Percentiles rank a stretch among this genome's conserved stretches.
phyloP scores from a whole-genome alignment of 768 basidiomycete species.

The Auricularia heimuer region DNA sequence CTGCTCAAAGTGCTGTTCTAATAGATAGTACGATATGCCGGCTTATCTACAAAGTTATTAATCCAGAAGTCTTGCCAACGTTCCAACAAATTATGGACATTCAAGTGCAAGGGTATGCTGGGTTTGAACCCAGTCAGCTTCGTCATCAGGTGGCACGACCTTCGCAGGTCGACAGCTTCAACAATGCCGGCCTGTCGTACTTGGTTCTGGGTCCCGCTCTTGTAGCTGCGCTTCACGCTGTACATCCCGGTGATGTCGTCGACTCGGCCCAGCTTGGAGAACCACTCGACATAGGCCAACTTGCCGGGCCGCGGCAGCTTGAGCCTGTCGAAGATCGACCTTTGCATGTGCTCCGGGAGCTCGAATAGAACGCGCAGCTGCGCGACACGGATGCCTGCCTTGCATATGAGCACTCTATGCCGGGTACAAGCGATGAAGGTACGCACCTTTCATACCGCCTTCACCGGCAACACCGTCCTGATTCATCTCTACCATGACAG shows the following conservation, averaged over 20 bases:
- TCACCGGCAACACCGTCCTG: conserved; percentile 5
- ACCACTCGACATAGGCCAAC: conserved; percentile 25
- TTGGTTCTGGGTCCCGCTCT: conserved; percentile 6
- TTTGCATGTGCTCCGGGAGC: background rate
- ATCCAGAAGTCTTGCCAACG: background rate
- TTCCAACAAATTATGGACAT: background rate
- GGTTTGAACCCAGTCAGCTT: background rate
- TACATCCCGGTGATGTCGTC: background rate
- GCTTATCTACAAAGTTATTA: background rate
- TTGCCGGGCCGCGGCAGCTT: conserved; percentile 7
- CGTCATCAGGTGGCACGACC: background rate
- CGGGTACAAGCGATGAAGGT: background rate
- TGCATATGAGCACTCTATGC: background rate
- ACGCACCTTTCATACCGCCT: conserved; percentile 12
- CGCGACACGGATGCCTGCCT: conserved; percentile 10
- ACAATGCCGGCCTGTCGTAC: background rate
- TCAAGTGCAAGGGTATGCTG: background rate
- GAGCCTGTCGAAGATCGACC: conserved; percentile 3
- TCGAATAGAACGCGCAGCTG: conserved; percentile 12
- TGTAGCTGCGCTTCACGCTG: background rate
- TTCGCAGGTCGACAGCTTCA: background rate
- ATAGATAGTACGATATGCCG: background rate
- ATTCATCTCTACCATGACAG: conserved; percentile 18
- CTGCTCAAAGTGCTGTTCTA: background rate
- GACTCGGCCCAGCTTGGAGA: conserved; percentile 3